Conservation (phyloP, 2,329 filamentous ascomycete species). For the Paecilomyces sp. region DNA sequence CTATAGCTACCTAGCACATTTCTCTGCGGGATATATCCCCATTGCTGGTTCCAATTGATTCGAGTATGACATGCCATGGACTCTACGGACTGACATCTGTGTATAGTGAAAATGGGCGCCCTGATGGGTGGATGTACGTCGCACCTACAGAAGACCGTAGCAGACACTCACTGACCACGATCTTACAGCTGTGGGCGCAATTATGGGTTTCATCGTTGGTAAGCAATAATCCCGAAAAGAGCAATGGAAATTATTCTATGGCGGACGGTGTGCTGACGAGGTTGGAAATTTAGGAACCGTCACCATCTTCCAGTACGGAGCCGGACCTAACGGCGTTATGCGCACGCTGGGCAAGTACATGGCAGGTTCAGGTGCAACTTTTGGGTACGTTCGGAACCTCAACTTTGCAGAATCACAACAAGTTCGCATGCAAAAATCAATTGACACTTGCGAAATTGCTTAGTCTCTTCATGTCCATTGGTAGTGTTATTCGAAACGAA, state of each 20-base stretch:
- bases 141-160: neutral
- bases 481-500: conserved; percentile 91
- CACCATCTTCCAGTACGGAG: conserved; percentile 91
- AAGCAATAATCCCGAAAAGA: conserved; percentile 20
- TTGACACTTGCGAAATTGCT: conserved; percentile 2
- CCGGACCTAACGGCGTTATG: conserved; percentile 88
- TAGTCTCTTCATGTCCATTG: conserved; percentile 97
- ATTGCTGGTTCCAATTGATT: neutral
- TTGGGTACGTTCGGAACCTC: conserved; percentile 59
- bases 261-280: conserved; percentile 10
- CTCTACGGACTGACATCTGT: conserved; percentile 20
- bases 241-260: neutral
- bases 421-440: neutral
- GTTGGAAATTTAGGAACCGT: conserved; percentile 59
- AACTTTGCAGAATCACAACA: neutral
- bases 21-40: neutral
- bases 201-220: conserved; percentile 98
- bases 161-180: conserved; percentile 5
- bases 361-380: conserved; percentile 88
- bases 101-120: conserved; percentile 91
- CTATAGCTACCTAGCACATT: neutral
- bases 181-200: conserved; percentile 73
- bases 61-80: neutral
- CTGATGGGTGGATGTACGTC: conserved; percentile 95
- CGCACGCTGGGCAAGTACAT: conserved; percentile 94